Percentiles rank a stretch among this genome's conserved stretches.
Conservation (phyloP, 1,284 basidiomycete species). For the Spongiforma sp. region DNA sequence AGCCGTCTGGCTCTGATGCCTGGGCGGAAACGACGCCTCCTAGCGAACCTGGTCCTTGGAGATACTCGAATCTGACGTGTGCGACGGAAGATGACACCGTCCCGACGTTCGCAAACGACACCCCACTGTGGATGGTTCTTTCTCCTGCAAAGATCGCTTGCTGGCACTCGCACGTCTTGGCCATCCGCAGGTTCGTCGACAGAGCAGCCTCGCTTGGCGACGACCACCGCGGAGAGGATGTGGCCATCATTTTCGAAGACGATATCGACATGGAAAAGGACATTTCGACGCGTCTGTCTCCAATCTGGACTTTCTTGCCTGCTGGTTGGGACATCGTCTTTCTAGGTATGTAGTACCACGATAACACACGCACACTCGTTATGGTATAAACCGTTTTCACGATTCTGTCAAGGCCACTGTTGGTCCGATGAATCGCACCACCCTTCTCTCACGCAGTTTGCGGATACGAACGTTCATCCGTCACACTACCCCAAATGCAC, state of each 20-base stretch:
- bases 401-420: constrained; percentile 58
- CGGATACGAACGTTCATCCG: constrained; percentile 47
- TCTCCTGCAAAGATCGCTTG: constrained; percentile 67
- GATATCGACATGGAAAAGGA: constrained; percentile 82
- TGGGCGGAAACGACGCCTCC: constrained; percentile 28
- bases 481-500: constrained; percentile 70
- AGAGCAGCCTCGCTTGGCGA: constrained; percentile 6
- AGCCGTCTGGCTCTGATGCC: constrained; percentile 40
- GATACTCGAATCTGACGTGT: constrained; percentile 45
- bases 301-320: constrained; percentile 64
- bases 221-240: constrained; percentile 29
- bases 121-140: constrained; percentile 55
- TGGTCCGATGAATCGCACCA: constrained; percentile 68
- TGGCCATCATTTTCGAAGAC: constrained; percentile 73
- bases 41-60: not conserved
- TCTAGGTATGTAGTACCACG: constrained; percentile 65
- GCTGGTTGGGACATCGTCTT: constrained; percentile 77
- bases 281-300: constrained; percentile 51
- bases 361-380: no score
- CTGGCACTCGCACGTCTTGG: constrained; percentile 74
- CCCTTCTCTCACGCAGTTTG: constrained; percentile 34
- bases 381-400: no score
- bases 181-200: constrained; percentile 53
- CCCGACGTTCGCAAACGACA: constrained; percentile 40
- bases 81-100: constrained; percentile 52